Percentiles rank a stretch among this genome's conserved stretches.
phyloP scores from a whole-genome alignment of 2,329 filamentous ascomycete species.

The Chalaropsis thielavioides region DNA sequence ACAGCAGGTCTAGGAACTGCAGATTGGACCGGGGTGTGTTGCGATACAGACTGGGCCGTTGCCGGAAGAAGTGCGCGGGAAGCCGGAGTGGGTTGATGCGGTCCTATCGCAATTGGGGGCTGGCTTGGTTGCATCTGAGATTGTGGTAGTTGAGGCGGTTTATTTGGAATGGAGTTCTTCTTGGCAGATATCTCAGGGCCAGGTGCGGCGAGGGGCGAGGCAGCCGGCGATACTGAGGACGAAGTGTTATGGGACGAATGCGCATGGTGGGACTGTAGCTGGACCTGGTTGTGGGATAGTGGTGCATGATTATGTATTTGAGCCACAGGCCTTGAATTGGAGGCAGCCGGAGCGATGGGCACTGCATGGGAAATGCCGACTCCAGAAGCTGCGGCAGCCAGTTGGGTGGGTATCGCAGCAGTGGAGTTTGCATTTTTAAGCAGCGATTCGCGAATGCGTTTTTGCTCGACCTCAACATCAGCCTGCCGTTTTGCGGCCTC shows the following conservation, averaged over 20 bases:
- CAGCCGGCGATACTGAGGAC: neutral
- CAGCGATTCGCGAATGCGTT: constrained; percentile 12
- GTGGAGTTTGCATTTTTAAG: constrained; percentile 5
- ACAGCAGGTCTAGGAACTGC: neutral
- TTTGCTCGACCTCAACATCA: constrained; percentile 12
- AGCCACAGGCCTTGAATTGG: neutral
- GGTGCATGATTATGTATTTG: neutral
- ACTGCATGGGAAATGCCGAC: constrained; percentile 9
- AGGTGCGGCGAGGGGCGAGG: constrained; percentile 15
- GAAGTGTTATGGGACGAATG: neutral
- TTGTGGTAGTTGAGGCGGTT: constrained; percentile 1
- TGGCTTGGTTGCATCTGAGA: constrained; percentile 4
- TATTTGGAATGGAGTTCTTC: neutral
- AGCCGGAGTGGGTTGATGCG: neutral
- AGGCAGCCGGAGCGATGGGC: constrained; percentile 9
- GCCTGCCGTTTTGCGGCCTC: constrained; percentile 10
- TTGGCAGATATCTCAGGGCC: constrained; percentile 15
- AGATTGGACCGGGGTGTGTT: neutral
- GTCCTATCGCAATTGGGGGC: neutral
- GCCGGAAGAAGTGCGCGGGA: neutral
- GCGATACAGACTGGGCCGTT: neutral
- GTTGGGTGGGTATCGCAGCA: constrained; percentile 6
- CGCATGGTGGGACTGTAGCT: neutral
- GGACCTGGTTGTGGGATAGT: neutral
- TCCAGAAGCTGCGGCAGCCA: constrained; percentile 12